Evolutionary conservation across 345 rosid species (phyloP).

Genomic region (Citrus australasica): DNA sequence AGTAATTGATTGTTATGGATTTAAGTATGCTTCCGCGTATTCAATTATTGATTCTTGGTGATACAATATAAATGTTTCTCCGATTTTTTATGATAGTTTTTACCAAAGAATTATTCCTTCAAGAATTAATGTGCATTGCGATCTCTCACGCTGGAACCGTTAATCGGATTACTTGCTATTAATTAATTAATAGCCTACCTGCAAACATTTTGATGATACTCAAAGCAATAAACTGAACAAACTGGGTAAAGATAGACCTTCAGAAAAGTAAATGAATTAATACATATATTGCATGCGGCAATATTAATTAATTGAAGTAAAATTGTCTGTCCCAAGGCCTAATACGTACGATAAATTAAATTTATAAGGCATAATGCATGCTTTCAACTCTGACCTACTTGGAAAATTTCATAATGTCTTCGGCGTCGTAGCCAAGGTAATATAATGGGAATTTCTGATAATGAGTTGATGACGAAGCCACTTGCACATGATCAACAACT

Average conservation of each 20-base stretch:
- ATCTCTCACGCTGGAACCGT: background rate
- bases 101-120: too few relatives aligned
- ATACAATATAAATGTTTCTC: too few relatives aligned
- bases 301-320: background rate
- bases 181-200: background rate
- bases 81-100: too few relatives aligned
- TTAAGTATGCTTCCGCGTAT: fast-evolving
- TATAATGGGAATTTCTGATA: conserved; percentile 62
- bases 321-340: background rate
- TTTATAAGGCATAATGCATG: background rate
- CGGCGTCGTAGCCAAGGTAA: conserved; percentile 46
- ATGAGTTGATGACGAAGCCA: too few relatives aligned
- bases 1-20: too few relatives aligned
- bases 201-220: background rate
- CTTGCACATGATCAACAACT: too few relatives aligned
- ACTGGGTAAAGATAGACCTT: background rate
- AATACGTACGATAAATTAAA: background rate
- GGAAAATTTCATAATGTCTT: conserved; percentile 48
- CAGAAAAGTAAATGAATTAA: background rate
- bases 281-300: too few relatives aligned
- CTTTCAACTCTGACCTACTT: conserved; percentile 29
- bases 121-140: too few relatives aligned
- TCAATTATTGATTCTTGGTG: too few relatives aligned
- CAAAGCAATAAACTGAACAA: background rate
- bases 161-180: background rate